phyloP scores from a whole-genome alignment of 106 monocot genomes.

The Dioscorea dumetorum region DNA sequence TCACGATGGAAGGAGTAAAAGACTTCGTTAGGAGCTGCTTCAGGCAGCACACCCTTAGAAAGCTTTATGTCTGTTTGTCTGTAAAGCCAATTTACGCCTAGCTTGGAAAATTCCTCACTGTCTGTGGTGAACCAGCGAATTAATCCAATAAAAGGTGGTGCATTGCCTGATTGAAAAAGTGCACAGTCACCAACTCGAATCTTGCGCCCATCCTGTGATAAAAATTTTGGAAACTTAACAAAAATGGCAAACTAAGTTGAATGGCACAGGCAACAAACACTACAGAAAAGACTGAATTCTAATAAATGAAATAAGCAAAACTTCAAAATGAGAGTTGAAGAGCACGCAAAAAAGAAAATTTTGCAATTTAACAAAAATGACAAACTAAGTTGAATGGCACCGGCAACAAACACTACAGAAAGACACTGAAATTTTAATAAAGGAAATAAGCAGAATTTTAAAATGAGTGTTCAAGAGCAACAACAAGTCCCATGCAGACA shows the following conservation, averaged over 20 bases:
- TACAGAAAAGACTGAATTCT: not conserved
- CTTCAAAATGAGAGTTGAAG: not conserved
- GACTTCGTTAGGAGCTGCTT: conserved; percentile 59
- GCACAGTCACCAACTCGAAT: conserved; percentile 55
- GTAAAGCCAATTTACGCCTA: conserved; percentile 65
- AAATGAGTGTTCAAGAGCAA: too few relatives aligned
- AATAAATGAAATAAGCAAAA: not conserved
- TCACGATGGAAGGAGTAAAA: conserved; percentile 69
- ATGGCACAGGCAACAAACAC: not conserved
- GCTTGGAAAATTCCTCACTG: conserved; percentile 32
- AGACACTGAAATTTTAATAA: too few relatives aligned
- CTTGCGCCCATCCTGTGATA: conserved; percentile 45
- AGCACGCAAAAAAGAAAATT: not conserved
- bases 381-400: too few relatives aligned
- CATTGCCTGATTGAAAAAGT: conserved; percentile 50
- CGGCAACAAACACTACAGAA: too few relatives aligned
- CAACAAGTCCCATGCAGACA: too few relatives aligned
- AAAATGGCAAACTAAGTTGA: not conserved
- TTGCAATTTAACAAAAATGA: not conserved
- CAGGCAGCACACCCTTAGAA: conserved; percentile 34
- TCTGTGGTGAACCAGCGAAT: conserved; percentile 35
- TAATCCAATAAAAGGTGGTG: conserved; percentile 61
- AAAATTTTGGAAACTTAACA: not conserved
- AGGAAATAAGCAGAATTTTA: too few relatives aligned
- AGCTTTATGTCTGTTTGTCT: conserved; percentile 61